phyloP scores from a whole-genome alignment of 2,329 filamentous ascomycete genomes.

The Colletotrichum orbiculare region DNA sequence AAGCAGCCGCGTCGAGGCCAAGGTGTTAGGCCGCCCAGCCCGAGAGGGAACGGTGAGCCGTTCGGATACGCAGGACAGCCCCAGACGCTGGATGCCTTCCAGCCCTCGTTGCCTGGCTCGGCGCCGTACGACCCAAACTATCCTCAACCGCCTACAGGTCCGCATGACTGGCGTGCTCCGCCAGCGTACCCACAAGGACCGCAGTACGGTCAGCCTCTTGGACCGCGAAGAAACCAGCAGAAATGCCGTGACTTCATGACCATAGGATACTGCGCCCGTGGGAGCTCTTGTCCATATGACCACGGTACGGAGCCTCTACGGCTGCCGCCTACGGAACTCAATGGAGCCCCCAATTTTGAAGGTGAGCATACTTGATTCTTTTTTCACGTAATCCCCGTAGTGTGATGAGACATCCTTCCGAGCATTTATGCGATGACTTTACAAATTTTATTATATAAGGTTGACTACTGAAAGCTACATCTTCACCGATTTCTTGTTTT shows the following conservation, averaged over 20 bases:
- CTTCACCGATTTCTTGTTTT: background rate
- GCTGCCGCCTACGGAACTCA: conserved; percentile 25
- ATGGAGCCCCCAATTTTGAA: conserved; percentile 17
- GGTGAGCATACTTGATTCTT: conserved; percentile 11
- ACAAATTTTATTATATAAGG: conserved; percentile 42
- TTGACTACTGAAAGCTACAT: conserved; percentile 44
- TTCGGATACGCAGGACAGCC: conserved; percentile 1
- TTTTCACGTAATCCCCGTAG: conserved; percentile 10
- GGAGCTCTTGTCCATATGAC: conserved; percentile 75
- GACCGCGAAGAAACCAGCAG: conserved; percentile 50
- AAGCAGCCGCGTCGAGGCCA: conserved; percentile 71
- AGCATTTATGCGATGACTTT: conserved; percentile 39
- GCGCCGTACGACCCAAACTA: conserved; percentile 66
- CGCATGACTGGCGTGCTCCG: conserved; percentile 19
- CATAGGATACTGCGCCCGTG: conserved; percentile 77
- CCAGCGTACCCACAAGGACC: conserved; percentile 3
- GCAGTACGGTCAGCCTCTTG: conserved; percentile 12
- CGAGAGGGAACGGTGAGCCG: conserved; percentile 19
- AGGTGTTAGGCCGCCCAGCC: conserved; percentile 41
- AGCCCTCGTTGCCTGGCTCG: conserved; percentile 43
- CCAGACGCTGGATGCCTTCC: background rate
- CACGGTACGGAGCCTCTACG: conserved; percentile 61
- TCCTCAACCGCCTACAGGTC: conserved; percentile 19
- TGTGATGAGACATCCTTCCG: conserved; percentile 38
- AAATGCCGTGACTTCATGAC: conserved; percentile 78